A percentile compares a stretch with the other conserved stretches of the same genome.
Evolutionary conservation across 177 flowering plant species (phyloP).

Genomic region (Vitis hybrid): DNA sequence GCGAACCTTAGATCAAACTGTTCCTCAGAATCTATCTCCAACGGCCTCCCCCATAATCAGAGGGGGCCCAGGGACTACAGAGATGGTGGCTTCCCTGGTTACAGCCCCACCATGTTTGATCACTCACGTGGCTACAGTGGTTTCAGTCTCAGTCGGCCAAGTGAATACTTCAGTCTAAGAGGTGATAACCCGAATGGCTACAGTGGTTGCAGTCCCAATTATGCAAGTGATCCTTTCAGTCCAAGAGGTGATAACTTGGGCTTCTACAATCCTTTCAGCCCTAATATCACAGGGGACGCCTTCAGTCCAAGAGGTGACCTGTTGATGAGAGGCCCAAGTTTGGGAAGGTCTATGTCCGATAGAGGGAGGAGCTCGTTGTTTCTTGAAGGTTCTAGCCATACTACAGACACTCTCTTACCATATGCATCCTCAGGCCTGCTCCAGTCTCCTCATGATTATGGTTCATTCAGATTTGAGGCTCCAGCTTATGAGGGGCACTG

Average conservation of each 20-base stretch:
- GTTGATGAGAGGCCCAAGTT: conserved; percentile 37
- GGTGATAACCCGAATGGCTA: too few species aligned
- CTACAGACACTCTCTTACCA: conserved; percentile 16
- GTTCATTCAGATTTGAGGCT: conserved; percentile 8
- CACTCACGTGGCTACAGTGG: conserved; percentile 38
- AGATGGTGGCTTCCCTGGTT: conserved; percentile 71
- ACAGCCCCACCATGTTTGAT: conserved; percentile 33
- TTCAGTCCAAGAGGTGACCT: conserved; percentile 31
- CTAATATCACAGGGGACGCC: neutral
- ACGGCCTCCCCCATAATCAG: conserved; percentile 37
- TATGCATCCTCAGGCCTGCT: conserved; percentile 25
- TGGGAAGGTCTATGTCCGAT: conserved; percentile 47
- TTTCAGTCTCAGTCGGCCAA: conserved; percentile 13
- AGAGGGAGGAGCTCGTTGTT: conserved; percentile 46
- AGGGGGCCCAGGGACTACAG: conserved; percentile 46
- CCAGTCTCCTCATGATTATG: conserved; percentile 17
- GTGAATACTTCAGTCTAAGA: too few species aligned
- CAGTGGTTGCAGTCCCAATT: too few species aligned
- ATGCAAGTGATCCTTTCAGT: too few species aligned
- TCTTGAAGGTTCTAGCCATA: conserved; percentile 35
- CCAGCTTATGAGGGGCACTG: too few species aligned
- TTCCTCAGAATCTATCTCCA: conserved; percentile 34
- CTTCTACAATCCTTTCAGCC: too few species aligned
- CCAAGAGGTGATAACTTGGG: conserved; percentile 17
- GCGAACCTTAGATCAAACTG: conserved; percentile 29